Percentiles rank a stretch among this genome's conserved stretches.
Evolutionary conservation across 2,329 filamentous ascomycete genomes (phyloP).

Genomic region (Exophiala mesophila): DNA sequence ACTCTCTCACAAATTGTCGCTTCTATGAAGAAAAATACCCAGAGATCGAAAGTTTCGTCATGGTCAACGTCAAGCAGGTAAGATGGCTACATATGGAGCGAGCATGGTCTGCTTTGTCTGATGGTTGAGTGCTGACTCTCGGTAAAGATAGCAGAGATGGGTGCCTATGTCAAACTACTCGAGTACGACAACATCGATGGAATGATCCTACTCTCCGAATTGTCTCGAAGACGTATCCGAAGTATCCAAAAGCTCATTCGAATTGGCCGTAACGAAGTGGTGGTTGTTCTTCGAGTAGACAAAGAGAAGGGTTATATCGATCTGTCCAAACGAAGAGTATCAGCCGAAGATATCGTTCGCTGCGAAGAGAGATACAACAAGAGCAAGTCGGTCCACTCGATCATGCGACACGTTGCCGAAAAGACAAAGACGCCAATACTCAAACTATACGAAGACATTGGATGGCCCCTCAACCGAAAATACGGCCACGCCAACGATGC

Average conservation of each 20-base stretch:
- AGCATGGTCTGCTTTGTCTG: too few relatives aligned
- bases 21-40: constrained; percentile 98
- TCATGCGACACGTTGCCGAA: constrained; percentile 97
- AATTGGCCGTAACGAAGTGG: constrained; percentile 95
- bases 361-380: constrained; percentile 99
- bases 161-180: constrained; percentile 97
- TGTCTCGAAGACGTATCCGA: constrained; percentile 95
- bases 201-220: constrained; percentile 98
- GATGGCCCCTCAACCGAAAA: constrained; percentile 96
- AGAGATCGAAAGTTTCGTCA: constrained; percentile 99
- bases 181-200: constrained; percentile 99
- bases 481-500: constrained; percentile 95
- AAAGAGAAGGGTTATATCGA: constrained; percentile 99
- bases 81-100: too few relatives aligned
- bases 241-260: constrained; percentile 98
- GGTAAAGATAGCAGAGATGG: constrained; percentile 92
- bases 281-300: constrained; percentile 96
- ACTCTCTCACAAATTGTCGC: constrained; percentile 90
- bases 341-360: constrained; percentile 94
- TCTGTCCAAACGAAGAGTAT: constrained; percentile 96
- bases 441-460: constrained; percentile 86
- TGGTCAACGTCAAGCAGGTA: constrained; percentile 99
- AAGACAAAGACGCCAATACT: constrained; percentile 95
- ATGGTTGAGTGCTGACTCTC: background rate
- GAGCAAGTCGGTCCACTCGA: constrained; percentile 98